Base-by-base conservation (phyloP, 805 yeast species). In the Starmerella kuoi region DNA sequence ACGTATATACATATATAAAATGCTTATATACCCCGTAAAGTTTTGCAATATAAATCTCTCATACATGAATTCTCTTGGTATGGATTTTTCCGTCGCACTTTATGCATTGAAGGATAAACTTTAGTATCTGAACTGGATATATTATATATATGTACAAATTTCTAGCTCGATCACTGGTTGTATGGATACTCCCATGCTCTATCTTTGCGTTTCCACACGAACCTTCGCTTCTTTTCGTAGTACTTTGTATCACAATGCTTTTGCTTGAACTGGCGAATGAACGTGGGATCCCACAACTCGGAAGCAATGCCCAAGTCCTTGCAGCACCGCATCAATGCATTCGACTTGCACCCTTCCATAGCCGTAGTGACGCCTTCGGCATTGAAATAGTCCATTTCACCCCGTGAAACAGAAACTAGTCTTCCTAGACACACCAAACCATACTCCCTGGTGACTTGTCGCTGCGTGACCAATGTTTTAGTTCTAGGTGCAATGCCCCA, bases 401-500 rank as follows among this genome's bases (percentile, higher is more conserved):
- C 98, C 47, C 98, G 72, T 0, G 96, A 94, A 18, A 91, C 79
- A 48, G 88, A 76, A 2, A 91, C 94, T 38, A 91, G 66, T 50
- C 94, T 72, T 1, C 97, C 97, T 45, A 79, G 76, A 52, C 94
- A 80, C 3, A 91, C 69, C 39, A 91, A 65, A 0, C 84, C 96
- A 57, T 85, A 91, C 58, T 91, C 98, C 50, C 97, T 70, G 9
- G 95, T 84, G 25, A 91, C 77, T 38, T 76, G 69, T 48, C 72
- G 76, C 24, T 76, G 71, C 1, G 94, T 79, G 25, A 91, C 75
- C 40, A 74, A 66, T 1, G 94, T 80, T 50, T 82, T 88, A 0
- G 94, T 77, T 42, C 98, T 67, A 9, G 98, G 97, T 1, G 93
- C 95, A 42, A 91, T 66, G 1, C 97, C 97, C 98, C 98, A 91